Percentiles rank a stretch among this genome's conserved stretches.
phyloP scores from a whole-genome alignment of 805 yeast genomes.

The Kodamaea fukazawae region DNA sequence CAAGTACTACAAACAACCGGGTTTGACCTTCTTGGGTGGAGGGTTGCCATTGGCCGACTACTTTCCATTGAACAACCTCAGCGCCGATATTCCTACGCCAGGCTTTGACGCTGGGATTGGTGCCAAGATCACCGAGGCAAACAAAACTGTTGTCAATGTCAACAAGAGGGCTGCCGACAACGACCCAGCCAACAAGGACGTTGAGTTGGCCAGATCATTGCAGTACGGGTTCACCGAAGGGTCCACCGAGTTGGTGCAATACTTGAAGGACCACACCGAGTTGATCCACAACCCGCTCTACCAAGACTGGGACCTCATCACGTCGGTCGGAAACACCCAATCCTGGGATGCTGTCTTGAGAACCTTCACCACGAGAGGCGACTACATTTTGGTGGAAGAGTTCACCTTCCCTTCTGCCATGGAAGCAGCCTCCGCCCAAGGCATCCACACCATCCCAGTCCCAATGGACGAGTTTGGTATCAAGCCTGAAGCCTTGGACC shows the following conservation, averaged over 20 bases:
- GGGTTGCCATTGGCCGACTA: constrained; percentile 89
- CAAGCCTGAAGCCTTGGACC: constrained; percentile 65
- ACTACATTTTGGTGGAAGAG: constrained; percentile 79
- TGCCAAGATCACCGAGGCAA: constrained; percentile 47
- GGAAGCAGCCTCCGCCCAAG: constrained; percentile 75
- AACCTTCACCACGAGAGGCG: constrained; percentile 75
- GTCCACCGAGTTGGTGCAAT: constrained; percentile 63
- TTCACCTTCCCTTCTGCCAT: constrained; percentile 80
- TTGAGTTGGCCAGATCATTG: constrained; percentile 79
- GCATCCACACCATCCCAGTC: constrained; percentile 66
- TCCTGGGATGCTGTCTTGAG: constrained; percentile 82
- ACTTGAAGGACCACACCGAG: constrained; percentile 73
- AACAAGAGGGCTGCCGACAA: constrained; percentile 30
- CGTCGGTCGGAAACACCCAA: constrained; percentile 86
- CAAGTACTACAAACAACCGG: constrained; percentile 69
- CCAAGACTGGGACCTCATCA: constrained; percentile 64
- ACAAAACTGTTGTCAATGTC: constrained; percentile 42
- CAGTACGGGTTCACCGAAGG: constrained; percentile 92
- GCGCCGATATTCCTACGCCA: constrained; percentile 70
- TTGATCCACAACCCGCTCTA: constrained; percentile 45
- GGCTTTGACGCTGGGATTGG: constrained; percentile 80
- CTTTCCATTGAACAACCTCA: constrained; percentile 84
- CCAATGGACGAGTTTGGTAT: constrained; percentile 79
- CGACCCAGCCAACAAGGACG: constrained; percentile 36
- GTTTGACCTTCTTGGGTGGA: constrained; percentile 87